Evolutionary conservation across 306 rosid species (phyloP).

Genomic region (Quercus cerris): DNA sequence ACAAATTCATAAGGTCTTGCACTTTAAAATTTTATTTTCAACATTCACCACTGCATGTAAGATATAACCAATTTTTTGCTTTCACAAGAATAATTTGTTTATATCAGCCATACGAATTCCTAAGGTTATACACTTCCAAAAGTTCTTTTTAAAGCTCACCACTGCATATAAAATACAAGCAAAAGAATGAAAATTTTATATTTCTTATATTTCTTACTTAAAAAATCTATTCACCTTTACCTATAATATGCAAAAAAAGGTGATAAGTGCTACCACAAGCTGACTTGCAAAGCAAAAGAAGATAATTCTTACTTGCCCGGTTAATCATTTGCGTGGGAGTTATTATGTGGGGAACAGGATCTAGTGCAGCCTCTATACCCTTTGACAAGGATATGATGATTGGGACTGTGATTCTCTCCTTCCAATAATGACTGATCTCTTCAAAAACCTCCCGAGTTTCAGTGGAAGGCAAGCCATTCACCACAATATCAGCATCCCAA

Average conservation of each 20-base stretch:
- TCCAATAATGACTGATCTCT: conserved; percentile 84
- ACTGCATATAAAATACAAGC: not conserved
- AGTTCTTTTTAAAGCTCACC: not conserved
- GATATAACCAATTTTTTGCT: not conserved
- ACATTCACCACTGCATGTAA: not conserved
- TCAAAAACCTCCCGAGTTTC: conserved; percentile 82
- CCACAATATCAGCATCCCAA: conserved; percentile 97
- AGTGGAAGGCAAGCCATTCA: conserved; percentile 95
- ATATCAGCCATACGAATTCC: not conserved
- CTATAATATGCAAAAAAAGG: conserved; percentile 4
- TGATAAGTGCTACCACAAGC: not conserved
- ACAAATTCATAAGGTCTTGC: not conserved
- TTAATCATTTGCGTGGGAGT: conserved; percentile 87
- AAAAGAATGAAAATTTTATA: not conserved
- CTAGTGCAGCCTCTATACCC: conserved; percentile 85
- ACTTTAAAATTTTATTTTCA: not conserved
- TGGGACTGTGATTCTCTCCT: conserved; percentile 81
- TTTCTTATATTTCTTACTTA: not conserved
- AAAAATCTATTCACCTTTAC: not conserved
- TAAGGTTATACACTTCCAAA: not conserved
- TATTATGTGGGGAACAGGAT: conserved; percentile 80
- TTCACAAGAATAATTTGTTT: not conserved
- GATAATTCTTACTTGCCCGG: conserved; percentile 68
- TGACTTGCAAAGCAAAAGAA: not conserved
- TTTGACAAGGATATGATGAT: conserved; percentile 79